Evolutionary conservation across 768 basidiomycete species (phyloP).

Genomic region (Lyophyllum semitale): DNA sequence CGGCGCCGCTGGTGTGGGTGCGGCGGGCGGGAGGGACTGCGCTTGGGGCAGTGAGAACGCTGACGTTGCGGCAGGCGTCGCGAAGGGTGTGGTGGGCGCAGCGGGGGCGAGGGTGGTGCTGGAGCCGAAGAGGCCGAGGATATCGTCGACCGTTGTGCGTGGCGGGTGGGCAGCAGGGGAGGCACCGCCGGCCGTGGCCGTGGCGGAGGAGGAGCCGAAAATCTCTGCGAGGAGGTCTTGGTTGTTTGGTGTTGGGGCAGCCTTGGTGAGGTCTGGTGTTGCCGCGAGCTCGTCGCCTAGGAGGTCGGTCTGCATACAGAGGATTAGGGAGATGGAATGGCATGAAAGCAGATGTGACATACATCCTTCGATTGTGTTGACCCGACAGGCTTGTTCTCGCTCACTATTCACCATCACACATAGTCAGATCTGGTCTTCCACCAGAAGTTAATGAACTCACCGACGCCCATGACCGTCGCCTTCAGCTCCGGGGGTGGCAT

Average conservation of each 20-base stretch:
- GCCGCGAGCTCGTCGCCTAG: constrained; percentile 73
- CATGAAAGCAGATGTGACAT: constrained; percentile 18
- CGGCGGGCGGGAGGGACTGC: constrained; percentile 37
- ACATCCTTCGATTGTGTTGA: constrained; percentile 83
- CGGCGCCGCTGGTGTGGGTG: constrained; percentile 30
- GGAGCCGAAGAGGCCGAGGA: constrained; percentile 83
- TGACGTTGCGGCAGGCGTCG: constrained; percentile 24
- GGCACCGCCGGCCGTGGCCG: constrained; percentile 35
- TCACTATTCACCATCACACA: constrained; percentile 51
- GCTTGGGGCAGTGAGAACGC: constrained; percentile 39
- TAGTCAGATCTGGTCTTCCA: constrained; percentile 9
- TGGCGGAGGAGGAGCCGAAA: constrained; percentile 63
- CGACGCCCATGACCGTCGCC: constrained; percentile 93
- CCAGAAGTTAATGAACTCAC: constrained; percentile 44
- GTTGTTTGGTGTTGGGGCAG: constrained; percentile 54
- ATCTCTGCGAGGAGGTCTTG: constrained; percentile 93
- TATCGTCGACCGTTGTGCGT: constrained; percentile 79
- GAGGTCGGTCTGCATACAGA: constrained; percentile 58
- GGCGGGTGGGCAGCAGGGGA: constrained; percentile 46
- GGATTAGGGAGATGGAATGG: constrained; percentile 15
- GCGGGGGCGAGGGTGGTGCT: constrained; percentile 21
- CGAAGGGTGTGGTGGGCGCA: constrained; percentile 21
- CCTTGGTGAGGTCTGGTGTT: constrained; percentile 41
- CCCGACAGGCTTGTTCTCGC: constrained; percentile 95
- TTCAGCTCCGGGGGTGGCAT: constrained; percentile 99